A percentile compares a stretch with the other conserved stretches of the same genome.
Evolutionary conservation across 2,329 filamentous ascomycete genomes (phyloP).

Genomic region (Nothomitra cinnamomea): DNA sequence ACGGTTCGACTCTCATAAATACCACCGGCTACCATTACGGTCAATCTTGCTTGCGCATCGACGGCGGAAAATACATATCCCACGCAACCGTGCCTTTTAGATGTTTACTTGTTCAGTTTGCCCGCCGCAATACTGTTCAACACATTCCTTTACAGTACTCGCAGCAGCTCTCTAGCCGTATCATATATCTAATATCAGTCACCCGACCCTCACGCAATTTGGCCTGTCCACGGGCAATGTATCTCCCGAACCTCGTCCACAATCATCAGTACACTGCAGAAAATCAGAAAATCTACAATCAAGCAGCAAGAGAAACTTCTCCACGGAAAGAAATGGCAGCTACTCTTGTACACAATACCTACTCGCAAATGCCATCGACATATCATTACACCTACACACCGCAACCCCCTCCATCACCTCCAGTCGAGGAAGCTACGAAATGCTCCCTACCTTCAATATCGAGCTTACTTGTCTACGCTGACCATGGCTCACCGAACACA

Average conservation of each 20-base stretch:
- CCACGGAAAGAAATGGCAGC: conserved; percentile 2
- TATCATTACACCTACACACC: conserved; percentile 1
- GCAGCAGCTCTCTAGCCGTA: neutral
- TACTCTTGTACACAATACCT: neutral
- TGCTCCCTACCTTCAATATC: conserved; percentile 6
- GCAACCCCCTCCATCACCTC: conserved; percentile 5
- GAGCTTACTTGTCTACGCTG: neutral
- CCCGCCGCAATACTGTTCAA: neutral
- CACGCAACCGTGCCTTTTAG: neutral
- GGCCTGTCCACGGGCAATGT: neutral
- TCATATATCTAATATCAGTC: neutral
- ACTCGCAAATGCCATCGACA: neutral
- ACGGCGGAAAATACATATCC: neutral
- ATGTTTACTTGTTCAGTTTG: neutral
- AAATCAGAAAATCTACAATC: neutral
- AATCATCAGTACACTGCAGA: neutral
- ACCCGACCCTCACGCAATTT: neutral
- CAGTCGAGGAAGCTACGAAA: conserved; percentile 4
- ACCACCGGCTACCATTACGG: neutral
- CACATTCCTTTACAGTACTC: neutral
- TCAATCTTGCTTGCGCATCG: neutral
- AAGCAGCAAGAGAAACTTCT: neutral
- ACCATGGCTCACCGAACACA: conserved; percentile 1
- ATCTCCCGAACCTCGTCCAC: conserved; percentile 3
- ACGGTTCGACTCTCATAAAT: conserved; percentile 1